Conservation (phyloP, 1,284 basidiomycete genomes). For the Irpex rosettiformis region DNA sequence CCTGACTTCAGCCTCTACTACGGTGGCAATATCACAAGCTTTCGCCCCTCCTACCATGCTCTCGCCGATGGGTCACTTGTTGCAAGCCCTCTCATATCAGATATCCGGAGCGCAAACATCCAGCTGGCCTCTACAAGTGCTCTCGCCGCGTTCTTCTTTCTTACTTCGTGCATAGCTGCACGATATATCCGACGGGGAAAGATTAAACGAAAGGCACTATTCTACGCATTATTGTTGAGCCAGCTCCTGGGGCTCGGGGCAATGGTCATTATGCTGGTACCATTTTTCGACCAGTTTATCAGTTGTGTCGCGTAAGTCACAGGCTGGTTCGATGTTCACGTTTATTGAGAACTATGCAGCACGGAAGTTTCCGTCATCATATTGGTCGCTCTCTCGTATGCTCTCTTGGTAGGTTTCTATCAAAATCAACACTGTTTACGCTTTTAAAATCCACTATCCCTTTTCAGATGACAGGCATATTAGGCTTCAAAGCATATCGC, state of each 20-base stretch:
- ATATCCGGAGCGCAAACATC: constrained; percentile 39
- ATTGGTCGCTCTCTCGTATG: constrained; percentile 15
- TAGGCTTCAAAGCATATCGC: constrained; percentile 65
- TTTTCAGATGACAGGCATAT: constrained; percentile 62
- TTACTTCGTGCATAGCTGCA: constrained; percentile 50
- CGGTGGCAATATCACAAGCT: constrained; percentile 34
- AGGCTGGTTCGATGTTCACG: background rate
- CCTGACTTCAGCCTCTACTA: constrained; percentile 47
- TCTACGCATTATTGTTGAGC: constrained; percentile 51
- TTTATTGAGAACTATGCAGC: constrained; percentile 24
- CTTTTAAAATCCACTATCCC: too few species aligned
- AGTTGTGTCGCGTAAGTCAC: constrained; percentile 35
- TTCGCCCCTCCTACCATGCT: constrained; percentile 45
- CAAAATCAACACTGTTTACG: background rate
- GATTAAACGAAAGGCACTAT: constrained; percentile 61
- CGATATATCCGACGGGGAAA: constrained; percentile 51
- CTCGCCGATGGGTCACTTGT: constrained; percentile 59
- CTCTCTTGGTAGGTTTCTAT: constrained; percentile 38
- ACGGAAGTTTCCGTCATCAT: constrained; percentile 25
- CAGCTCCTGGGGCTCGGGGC: constrained; percentile 50
- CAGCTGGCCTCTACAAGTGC: constrained; percentile 46
- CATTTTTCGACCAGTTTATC: constrained; percentile 41
- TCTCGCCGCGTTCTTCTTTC: constrained; percentile 48
- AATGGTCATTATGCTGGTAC: constrained; percentile 40
- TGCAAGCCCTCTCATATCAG: constrained; percentile 41